These are phyloP conservation scores for Lodderomyces margitis DNA, from an alignment of 1,139 yeast species.

Conservation along the genomic window DNA sequence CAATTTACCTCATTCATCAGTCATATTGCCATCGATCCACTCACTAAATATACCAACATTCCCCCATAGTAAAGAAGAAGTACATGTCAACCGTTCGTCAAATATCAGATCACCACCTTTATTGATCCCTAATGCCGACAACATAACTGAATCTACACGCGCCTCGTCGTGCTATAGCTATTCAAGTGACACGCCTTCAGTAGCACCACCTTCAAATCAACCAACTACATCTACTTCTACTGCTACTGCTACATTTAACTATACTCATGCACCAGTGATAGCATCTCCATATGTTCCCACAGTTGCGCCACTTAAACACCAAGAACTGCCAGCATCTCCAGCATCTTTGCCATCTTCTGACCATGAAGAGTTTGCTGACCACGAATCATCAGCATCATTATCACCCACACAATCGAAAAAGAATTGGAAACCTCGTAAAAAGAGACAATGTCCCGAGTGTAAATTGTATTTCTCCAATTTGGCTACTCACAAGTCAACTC, in stretches of 20 bases:
- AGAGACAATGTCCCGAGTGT: conserved; percentile 85
- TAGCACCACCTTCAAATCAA: neutral
- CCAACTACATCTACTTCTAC: conserved; percentile 1
- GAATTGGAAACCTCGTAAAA: conserved; percentile 57
- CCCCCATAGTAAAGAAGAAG: conserved; percentile 12
- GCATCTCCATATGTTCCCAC: conserved; percentile 13
- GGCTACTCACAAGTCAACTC: conserved; percentile 85
- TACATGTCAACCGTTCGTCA: conserved; percentile 3
- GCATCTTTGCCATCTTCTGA: neutral
- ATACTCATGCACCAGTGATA: conserved; percentile 9
- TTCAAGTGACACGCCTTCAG: neutral
- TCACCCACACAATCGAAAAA: conserved; percentile 11
- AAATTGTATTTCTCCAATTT: conserved; percentile 71
- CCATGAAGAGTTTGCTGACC: neutral
- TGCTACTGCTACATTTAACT: no score
- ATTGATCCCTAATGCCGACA: conserved; percentile 12
- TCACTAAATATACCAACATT: conserved; percentile 17
- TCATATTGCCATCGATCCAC: conserved; percentile 19
- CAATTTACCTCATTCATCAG: conserved; percentile 10
- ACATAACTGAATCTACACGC: neutral
- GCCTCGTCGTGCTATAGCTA: neutral
- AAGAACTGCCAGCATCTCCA: conserved; percentile 1
- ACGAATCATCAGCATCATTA: neutral
- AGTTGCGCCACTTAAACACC: conserved; percentile 10
- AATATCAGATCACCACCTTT: conserved; percentile 11